Conservation (phyloP, 768 basidiomycete genomes). For the Gymnopilus junonius region DNA sequence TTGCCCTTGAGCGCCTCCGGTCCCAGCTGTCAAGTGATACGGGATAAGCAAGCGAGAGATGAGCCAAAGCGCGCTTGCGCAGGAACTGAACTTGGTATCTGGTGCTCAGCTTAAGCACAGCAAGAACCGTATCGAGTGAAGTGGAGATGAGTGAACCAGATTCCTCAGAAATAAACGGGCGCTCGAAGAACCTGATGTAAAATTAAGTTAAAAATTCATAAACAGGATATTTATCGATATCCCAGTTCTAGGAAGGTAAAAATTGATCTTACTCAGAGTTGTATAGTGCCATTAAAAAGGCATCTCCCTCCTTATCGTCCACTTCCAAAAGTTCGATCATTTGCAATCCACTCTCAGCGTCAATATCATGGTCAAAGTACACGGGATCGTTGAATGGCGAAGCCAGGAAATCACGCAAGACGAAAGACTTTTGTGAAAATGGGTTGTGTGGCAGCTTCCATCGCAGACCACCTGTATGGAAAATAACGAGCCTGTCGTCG, state of each 20-base stretch:
- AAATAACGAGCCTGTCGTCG: background rate
- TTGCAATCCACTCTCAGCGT: background rate
- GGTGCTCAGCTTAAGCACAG: conserved; percentile 12
- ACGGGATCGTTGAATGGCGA: background rate
- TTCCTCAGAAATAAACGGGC: no score
- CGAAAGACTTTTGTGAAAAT: background rate
- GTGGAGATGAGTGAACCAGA: conserved; percentile 1
- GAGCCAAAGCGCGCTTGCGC: conserved; percentile 15
- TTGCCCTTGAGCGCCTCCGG: background rate
- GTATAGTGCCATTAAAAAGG: conserved; percentile 25
- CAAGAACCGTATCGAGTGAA: conserved; percentile 6
- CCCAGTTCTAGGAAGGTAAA: background rate
- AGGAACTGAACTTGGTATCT: conserved; percentile 20
- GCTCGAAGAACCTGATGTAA: no score
- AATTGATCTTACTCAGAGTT: conserved; percentile 25
- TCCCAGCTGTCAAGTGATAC: conserved; percentile 15
- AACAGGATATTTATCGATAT: no score
- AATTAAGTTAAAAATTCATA: no score
- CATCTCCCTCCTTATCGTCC: background rate
- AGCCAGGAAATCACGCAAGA: background rate
- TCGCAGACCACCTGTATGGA: background rate
- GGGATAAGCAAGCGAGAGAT: conserved; percentile 16
- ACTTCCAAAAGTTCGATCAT: conserved; percentile 2
- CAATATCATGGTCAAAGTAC: background rate
- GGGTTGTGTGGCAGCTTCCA: background rate